Base-by-base conservation (phyloP, 2,329 filamentous ascomycete genomes). In the Mycogone perniciosa region DNA sequence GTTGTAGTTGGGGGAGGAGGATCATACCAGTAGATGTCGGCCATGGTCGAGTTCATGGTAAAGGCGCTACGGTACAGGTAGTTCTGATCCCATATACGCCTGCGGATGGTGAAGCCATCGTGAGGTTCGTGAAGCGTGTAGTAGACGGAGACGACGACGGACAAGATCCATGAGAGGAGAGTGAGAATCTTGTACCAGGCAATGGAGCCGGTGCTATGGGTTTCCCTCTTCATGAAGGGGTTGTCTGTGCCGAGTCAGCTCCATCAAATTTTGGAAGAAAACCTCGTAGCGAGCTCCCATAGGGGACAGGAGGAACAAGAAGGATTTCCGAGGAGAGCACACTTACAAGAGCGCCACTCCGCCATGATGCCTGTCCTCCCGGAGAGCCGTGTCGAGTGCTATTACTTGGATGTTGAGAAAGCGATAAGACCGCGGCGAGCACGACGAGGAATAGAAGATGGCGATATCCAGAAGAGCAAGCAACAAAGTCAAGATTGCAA, bases 51-150 rank as follows among this genome's bases (percentile, higher is more conserved):
- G 70, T 87, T 90, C 70, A 90, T 76, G 43, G 84, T 82, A 67
- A 95, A 95, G 7, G 86, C 85, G 6, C 87, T 91, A 34, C 71
- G 75, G 58, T 82, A 79, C 47, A 74, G 71, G 51, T 76, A 70
- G 64, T 90, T 90, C 69, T 89, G 84, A 50, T 80, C 80, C 84
- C 85, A 92, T 65, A 95, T 88, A 53, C 79, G 84, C 56, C 78
- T 76, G 54, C 79, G 76, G 55, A 76, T 70, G 57, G 71, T 71
- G 61, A 74, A 67, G 58, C 81, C 82, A 69, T 89, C 84, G 47
- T 77, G 70, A 1, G 88, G 87, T 10, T 71, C 68, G 58, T 83
- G 70, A 66, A 85, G 69, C 44, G 81, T 81, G 68, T 93, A 95
- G 74, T 88, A 89, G 65, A 93, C 72, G 52, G 84, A 82, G 46